These are phyloP conservation scores for Rhodosporidiobolus sp. DNA, from an alignment of 768 basidiomycete genomes.

Conservation along the genomic window DNA sequence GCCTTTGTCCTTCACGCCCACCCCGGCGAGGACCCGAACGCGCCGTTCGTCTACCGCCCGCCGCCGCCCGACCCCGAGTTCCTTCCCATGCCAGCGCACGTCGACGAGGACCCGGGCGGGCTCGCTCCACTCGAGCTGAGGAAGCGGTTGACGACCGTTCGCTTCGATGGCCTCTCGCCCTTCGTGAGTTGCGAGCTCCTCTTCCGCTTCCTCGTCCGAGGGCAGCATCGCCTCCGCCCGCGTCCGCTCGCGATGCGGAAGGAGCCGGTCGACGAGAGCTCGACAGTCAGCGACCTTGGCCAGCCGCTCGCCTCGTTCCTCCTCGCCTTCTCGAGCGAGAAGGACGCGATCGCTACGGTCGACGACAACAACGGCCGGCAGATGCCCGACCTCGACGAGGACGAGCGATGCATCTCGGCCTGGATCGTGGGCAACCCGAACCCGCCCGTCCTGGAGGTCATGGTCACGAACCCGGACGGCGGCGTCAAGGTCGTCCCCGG, in stretches of 20 bases:
- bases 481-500: not conserved
- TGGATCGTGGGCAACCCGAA: not conserved
- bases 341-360: not conserved
- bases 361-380: not conserved
- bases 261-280: too few species aligned
- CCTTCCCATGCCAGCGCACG: not conserved
- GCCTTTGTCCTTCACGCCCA: not conserved
- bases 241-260: constrained; percentile 5
- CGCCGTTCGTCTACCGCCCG: not conserved
- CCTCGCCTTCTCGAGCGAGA: not conserved
- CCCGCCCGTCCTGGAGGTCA: not conserved
- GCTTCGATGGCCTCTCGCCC: not conserved
- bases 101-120: too few species aligned
- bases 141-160: not conserved
- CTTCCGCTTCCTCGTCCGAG: not conserved
- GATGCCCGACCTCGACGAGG: not conserved
- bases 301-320: not conserved
- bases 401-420: not conserved
- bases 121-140: not conserved
- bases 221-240: not conserved
- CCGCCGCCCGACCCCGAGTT: not conserved
- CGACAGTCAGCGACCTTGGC: too few species aligned
- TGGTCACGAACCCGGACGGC: not conserved
- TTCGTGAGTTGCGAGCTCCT: not conserved
- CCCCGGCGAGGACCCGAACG: not conserved